Percentiles rank a stretch among this genome's conserved stretches.
Conservation (phyloP, 331 rosid species). For the Saraca asoca region DNA sequence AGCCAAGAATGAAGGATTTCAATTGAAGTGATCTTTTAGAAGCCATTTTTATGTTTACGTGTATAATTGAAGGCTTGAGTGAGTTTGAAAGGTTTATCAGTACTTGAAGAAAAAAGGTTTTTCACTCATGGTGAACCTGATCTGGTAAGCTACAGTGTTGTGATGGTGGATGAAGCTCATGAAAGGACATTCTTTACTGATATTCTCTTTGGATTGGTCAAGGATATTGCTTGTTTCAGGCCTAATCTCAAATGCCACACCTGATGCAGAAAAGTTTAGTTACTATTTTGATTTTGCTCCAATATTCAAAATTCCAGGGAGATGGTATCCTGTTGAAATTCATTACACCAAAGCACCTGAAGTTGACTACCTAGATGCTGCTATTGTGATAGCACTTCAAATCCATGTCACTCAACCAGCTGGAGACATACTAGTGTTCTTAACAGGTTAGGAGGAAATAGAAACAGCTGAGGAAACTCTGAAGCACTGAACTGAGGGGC, state of each 20-base stretch:
- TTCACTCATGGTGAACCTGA: constrained; percentile 97
- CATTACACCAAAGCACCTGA: constrained; percentile 91
- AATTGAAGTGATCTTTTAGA: too few species aligned
- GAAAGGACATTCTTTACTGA: constrained; percentile 98
- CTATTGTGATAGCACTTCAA: constrained; percentile 88
- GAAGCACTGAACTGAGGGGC: constrained; percentile 81
- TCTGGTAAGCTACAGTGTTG: constrained; percentile 89
- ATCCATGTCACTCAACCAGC: constrained; percentile 88
- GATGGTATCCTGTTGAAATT: constrained; percentile 91
- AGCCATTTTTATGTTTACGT: too few species aligned
- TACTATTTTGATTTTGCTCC: constrained; percentile 96
- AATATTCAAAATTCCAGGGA: constrained; percentile 88
- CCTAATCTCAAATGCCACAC: constrained; percentile 95
- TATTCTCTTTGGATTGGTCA: constrained; percentile 90
- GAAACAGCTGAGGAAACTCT: constrained; percentile 97
- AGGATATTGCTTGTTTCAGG: constrained; percentile 92
- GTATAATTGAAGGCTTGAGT: too few species aligned
- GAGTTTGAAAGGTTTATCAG: too few species aligned
- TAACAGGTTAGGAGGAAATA: constrained; percentile 97
- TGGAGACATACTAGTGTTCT: constrained; percentile 89
- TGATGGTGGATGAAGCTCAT: constrained; percentile 99
- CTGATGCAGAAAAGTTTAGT: constrained; percentile 93
- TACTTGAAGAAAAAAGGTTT: too few species aligned
- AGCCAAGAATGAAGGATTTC: too few species aligned
- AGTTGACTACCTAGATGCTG: constrained; percentile 96